These are phyloP conservation scores for Babesia ovis DNA, from an alignment of 169 alveolate species.

Conservation along the genomic window DNA sequence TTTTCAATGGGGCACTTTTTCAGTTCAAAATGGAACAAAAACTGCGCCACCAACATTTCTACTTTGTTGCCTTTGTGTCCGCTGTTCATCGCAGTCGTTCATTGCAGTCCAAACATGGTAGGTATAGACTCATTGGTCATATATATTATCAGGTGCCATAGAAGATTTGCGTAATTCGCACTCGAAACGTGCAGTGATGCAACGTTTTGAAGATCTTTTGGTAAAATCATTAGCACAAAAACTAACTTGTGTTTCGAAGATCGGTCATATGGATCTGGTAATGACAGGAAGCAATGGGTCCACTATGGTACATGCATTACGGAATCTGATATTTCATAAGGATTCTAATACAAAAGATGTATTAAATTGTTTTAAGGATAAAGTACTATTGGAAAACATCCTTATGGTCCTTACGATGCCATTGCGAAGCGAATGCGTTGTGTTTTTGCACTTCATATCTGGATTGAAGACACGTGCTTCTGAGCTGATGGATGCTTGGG, in stretches of 20 bases:
- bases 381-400: conserved; percentile 4
- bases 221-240: not conserved
- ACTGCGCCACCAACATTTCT: not conserved
- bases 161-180: not conserved
- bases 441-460: conserved; percentile 18
- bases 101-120: conserved; percentile 1
- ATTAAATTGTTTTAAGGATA: not conserved
- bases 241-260: not conserved
- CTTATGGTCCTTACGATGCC: not conserved
- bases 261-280: not conserved
- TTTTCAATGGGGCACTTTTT: conserved; percentile 7
- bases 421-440: conserved; percentile 23
- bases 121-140: not conserved
- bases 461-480: conserved; percentile 28
- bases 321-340: not conserved
- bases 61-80: conserved; percentile 2
- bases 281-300: not conserved
- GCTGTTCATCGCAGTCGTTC: conserved; percentile 11
- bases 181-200: not conserved
- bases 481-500: conserved; percentile 10
- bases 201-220: not conserved
- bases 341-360: not conserved
- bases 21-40: conserved; percentile 7
- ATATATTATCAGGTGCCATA: not conserved
- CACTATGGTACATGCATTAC: not conserved